Conservation (phyloP, 2,329 filamentous ascomycete species). For the Trichoderma simmonsii region DNA sequence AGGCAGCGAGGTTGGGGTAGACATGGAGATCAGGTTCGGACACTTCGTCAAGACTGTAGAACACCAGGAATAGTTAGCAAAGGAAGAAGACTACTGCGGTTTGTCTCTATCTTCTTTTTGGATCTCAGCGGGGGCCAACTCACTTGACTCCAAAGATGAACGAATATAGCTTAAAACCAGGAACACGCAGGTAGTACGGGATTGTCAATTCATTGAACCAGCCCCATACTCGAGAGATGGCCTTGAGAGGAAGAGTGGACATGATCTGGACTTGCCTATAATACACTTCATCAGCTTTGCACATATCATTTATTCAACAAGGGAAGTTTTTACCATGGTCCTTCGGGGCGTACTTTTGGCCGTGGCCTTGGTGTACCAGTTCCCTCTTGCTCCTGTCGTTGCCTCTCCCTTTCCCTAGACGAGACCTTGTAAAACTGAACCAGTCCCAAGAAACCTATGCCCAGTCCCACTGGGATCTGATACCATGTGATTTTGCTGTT, state of each 20-base stretch:
- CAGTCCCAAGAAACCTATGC: conserved; percentile 78
- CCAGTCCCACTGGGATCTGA: conserved; percentile 82
- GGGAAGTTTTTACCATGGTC: conserved; percentile 65
- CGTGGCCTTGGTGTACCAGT: conserved; percentile 48
- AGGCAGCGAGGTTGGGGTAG: conserved; percentile 90
- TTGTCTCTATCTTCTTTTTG: not conserved
- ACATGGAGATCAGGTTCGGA: conserved; percentile 82
- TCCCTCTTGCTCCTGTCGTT: conserved; percentile 39
- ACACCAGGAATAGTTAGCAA: not conserved
- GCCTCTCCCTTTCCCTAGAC: conserved; percentile 51
- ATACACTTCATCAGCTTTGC: not conserved
- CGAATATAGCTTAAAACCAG: conserved; percentile 88
- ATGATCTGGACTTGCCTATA: conserved; percentile 81
- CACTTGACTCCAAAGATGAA: conserved; percentile 86
- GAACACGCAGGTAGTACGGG: conserved; percentile 81
- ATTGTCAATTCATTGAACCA: conserved; percentile 86
- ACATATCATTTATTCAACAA: not conserved
- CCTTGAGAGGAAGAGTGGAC: conserved; percentile 88
- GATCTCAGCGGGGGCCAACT: conserved; percentile 23
- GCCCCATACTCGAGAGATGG: conserved; percentile 84
- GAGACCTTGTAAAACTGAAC: conserved; percentile 80
- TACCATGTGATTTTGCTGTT: conserved; percentile 74
- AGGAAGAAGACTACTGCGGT: not conserved
- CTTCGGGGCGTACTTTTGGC: conserved; percentile 70
- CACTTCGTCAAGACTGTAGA: conserved; percentile 73